Percentiles rank a stretch among this genome's conserved stretches.
Evolutionary conservation across 805 yeast species (phyloP).

Genomic region (Torulaspora quercuum): DNA sequence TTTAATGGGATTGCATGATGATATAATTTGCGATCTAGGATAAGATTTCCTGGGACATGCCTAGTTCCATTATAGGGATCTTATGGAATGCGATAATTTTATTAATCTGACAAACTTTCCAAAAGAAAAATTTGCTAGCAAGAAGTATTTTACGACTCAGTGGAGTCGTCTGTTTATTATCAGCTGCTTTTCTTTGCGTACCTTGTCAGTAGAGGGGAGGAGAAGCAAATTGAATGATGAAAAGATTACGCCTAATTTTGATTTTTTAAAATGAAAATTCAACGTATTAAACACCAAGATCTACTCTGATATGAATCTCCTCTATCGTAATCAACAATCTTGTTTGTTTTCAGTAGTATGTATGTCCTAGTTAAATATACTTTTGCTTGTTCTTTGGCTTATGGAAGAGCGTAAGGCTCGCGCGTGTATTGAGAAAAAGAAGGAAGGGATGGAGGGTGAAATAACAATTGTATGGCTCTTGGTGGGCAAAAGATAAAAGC

Average conservation of each 20-base stretch:
- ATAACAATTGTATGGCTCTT: no score
- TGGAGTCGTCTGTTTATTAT: constrained; percentile 17
- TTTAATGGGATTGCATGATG: constrained; percentile 45
- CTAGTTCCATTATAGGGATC: constrained; percentile 43
- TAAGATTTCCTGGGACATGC: constrained; percentile 43
- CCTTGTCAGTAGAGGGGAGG: constrained; percentile 1
- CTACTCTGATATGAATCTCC: constrained; percentile 37
- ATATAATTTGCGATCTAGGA: constrained; percentile 55
- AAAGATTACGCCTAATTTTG: constrained; percentile 38
- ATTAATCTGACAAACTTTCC: constrained; percentile 25
- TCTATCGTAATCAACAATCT: no score
- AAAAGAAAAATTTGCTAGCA: no score
- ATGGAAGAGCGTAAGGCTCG: constrained; percentile 15
- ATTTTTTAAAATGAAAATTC: constrained; percentile 34
- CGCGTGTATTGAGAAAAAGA: constrained; percentile 1
- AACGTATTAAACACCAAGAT: constrained; percentile 41
- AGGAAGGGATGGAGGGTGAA: no score
- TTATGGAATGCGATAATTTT: constrained; percentile 39
- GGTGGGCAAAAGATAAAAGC: no score
- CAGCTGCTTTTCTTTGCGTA: constrained; percentile 3
- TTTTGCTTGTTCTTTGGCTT: no score
- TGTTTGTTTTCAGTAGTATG: no score
- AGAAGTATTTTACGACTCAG: constrained; percentile 15
- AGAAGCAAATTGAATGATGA: constrained; percentile 32
- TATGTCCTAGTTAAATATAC: no score